Evolutionary conservation across 148 eudicot genomes (phyloP).

Genomic region (Vaccinium corymbosum): DNA sequence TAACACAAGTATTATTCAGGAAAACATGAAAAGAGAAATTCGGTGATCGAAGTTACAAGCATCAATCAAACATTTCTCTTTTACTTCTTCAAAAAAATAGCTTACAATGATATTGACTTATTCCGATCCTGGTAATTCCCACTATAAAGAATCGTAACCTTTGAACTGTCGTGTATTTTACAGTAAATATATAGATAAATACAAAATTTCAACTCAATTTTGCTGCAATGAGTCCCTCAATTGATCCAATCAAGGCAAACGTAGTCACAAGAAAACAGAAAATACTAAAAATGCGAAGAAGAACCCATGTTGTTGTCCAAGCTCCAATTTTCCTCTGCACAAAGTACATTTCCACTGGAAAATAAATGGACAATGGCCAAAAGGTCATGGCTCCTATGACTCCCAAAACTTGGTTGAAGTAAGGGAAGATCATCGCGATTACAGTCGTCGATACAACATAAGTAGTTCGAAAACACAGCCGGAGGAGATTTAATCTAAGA

Average conservation of each 20-base stretch:
- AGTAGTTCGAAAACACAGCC: slow-evolving; percentile 47
- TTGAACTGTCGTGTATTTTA: not conserved
- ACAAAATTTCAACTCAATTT: slow-evolving; percentile 26
- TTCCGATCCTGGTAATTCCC: not conserved
- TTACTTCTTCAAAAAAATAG: not conserved
- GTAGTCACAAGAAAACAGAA: slow-evolving; percentile 34
- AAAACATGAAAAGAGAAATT: not conserved
- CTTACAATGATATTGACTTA: not conserved
- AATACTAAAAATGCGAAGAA: slow-evolving; percentile 28
- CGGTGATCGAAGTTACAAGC: not conserved
- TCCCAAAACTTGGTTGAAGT: slow-evolving; percentile 61
- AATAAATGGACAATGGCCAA: slow-evolving; percentile 61
- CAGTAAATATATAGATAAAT: not conserved
- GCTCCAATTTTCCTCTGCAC: slow-evolving; percentile 37
- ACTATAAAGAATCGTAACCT: not conserved
- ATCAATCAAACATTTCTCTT: not conserved
- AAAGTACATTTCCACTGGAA: slow-evolving; percentile 56
- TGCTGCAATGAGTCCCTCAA: slow-evolving; percentile 44
- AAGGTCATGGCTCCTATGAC: slow-evolving; percentile 52
- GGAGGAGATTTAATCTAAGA: slow-evolving; percentile 36
- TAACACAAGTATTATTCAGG: not conserved
- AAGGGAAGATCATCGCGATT: slow-evolving; percentile 47
- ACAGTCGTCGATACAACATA: slow-evolving; percentile 45
- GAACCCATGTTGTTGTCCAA: slow-evolving; percentile 42
- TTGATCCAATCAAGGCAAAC: slow-evolving; percentile 50